Base-by-base conservation (phyloP, 305 asterid genomes). In the Ilex paraguariensis region DNA sequence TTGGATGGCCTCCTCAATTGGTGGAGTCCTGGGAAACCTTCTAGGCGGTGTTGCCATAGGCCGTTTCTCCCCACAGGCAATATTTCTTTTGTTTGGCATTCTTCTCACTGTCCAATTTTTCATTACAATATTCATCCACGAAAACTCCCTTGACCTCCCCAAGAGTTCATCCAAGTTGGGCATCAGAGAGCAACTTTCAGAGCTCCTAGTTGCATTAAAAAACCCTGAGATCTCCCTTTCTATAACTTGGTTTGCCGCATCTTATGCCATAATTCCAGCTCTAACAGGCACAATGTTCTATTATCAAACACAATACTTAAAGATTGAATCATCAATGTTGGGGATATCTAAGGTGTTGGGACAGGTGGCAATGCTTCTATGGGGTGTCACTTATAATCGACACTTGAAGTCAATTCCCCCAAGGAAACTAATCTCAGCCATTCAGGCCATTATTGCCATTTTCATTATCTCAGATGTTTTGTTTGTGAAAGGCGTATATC, bases 271-370 rank as follows among this genome's bases (percentile, higher is more conserved):
- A 28, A 82, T 90, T 64, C 99, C 99, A 1, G 80, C 95, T 48
- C 76, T 93, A 9, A 83, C 91, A 0, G 28, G 97, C 53, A 87
- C 97, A 5, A 90, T 93, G 97, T 90, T 93, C 77, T 93, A 62
- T 81, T 93, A 90, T 70, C 99, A 93, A 74, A 93, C 99, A 31
- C 87, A 93, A 17, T 86, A 87, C 52, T 64, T 93, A 61, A 80
- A 80, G 62, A 83, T 93, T 11, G 96, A 90, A 46, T 87, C 97
- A 0, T 90, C 95, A 0, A 61, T 86, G 2, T 78, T 93, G 6
- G 99, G 99, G 55, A 71, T 93, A 59, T 93, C 99, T 2, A 93
- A 93, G 71, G 99, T 93, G 54, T 55, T 86, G 6, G 99, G 99
- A 33, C 99, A 93, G 82, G 95, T 74, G 32, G 87, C 90, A 5